Base-by-base conservation (phyloP, 305 asterid species). In the Fraxinus angustifolia region DNA sequence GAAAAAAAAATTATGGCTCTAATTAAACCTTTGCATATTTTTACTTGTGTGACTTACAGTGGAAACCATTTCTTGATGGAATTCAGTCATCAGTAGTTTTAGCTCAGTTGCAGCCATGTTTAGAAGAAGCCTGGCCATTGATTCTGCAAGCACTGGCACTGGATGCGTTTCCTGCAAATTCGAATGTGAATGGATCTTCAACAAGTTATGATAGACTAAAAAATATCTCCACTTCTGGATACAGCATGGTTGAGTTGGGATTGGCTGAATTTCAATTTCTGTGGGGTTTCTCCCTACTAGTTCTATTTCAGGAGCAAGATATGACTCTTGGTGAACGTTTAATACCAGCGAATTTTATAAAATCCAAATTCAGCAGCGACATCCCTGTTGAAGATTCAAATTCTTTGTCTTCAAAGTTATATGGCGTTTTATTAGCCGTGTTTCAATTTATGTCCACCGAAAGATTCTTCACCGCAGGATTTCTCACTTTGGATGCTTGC, bases 41-140 rank as follows among this genome's bases (percentile, higher is more conserved):
- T 85, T 81, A 62, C 78, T 85, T 87, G 71, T 81, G 79, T 75
- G 82, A 62, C 82, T 80, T 91, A 56, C 93, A 96, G 99, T 91
- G 98, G 98, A 92, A 89, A 88, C 97, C 98, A 81, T 91, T 96
- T 87, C 98, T 96, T 87, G 99, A 96, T 83, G 99, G 98, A 82
- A 91, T 96, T 82, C 98, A 93, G 81, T 92, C 98, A 76, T 85
- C 94, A 36, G 84, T 85, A 85, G 96, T 90, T 84, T 93, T 97
- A 88, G 86, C 90, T 84, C 91, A 89, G 88, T 84, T 96, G 92
- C 87, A 87, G 82, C 93, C 95, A 74, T 96, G 98, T 83, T 89
- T 96, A 77, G 96, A 92, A 87, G 99, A 96, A 93, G 97, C 99
- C 85, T 96, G 99, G 98, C 97, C 98, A 38, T 86, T 88, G 71